phyloP scores from a whole-genome alignment of 176 grass and related monocot genomes.

The Carex littledalei region DNA sequence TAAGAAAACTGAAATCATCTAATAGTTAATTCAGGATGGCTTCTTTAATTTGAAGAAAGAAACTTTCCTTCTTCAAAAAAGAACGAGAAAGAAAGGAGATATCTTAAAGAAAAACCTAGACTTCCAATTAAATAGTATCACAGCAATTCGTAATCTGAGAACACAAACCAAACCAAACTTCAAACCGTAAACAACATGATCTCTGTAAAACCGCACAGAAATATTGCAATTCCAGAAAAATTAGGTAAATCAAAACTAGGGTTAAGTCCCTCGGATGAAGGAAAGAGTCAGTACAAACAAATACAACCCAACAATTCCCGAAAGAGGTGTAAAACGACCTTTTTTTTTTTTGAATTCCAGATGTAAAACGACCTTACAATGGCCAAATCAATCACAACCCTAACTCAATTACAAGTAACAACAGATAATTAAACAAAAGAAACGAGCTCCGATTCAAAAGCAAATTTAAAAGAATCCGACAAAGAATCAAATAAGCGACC shows the following conservation, averaged over 20 bases:
- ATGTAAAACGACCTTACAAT: not conserved
- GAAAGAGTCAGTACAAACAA: not conserved
- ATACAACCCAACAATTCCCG: not conserved
- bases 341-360: too few species aligned
- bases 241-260: conserved; percentile 9
- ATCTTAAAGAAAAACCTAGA: not conserved
- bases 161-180: not conserved
- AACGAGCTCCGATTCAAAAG: not conserved
- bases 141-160: not conserved
- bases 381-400: not conserved
- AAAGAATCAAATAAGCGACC: not conserved
- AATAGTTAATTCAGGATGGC: not conserved
- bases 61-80: not conserved
- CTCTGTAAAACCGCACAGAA: not conserved
- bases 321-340: not conserved
- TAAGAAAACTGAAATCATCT: not conserved
- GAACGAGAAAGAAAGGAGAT: not conserved
- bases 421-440: conserved; percentile 5
- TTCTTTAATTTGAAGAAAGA: not conserved
- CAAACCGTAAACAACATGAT: not conserved
- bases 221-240: not conserved
- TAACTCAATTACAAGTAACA: conserved; percentile 14
- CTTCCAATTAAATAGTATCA: not conserved
- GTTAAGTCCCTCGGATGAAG: not conserved
- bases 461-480: not conserved